These are phyloP conservation scores for Malbranchea cinnamomea DNA, from an alignment of 2,329 filamentous ascomycete species.

Conservation along the genomic window DNA sequence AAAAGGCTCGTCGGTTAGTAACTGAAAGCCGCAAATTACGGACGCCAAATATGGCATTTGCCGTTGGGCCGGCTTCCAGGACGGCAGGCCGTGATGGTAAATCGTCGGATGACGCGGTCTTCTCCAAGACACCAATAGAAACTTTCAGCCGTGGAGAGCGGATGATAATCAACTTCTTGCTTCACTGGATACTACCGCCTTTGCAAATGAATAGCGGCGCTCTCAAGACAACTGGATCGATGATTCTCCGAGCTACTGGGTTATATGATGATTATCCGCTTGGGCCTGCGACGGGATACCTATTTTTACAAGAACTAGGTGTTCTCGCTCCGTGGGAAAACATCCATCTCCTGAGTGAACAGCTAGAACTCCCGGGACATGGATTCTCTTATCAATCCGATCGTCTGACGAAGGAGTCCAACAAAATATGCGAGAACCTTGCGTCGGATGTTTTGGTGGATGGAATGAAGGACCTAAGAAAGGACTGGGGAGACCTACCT, in stretches of 20 bases:
- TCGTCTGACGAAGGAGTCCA: conserved; percentile 17
- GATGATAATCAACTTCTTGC: conserved; percentile 41
- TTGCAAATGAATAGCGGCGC: conserved; percentile 24
- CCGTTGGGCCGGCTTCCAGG: conserved; percentile 26
- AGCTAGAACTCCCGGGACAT: conserved; percentile 37
- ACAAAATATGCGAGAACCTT: conserved; percentile 15
- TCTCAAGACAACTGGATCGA: conserved; percentile 36
- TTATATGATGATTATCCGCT: conserved; percentile 36
- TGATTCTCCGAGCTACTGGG: conserved; percentile 41
- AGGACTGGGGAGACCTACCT: conserved; percentile 41
- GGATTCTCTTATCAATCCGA: conserved; percentile 19
- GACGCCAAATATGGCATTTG: conserved; percentile 27
- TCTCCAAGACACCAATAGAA: conserved; percentile 19
- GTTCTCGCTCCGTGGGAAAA: conserved; percentile 46
- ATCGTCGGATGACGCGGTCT: conserved; percentile 15
- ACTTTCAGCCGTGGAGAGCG: conserved; percentile 36
- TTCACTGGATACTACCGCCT: conserved; percentile 34
- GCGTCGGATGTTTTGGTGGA: conserved; percentile 29
- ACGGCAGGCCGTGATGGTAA: conserved; percentile 8
- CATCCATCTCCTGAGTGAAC: conserved; percentile 34
- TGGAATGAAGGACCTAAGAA: conserved; percentile 40
- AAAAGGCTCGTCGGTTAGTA: conserved; percentile 29
- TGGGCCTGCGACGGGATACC: conserved; percentile 23
- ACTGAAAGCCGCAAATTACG: conserved; percentile 26
- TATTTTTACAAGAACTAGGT: conserved; percentile 48